A percentile compares a stretch with the other conserved stretches of the same genome.
These are phyloP conservation scores for Penicillium sp. DNA, from an alignment of 2,329 filamentous ascomycete species.

Conservation along the genomic window DNA sequence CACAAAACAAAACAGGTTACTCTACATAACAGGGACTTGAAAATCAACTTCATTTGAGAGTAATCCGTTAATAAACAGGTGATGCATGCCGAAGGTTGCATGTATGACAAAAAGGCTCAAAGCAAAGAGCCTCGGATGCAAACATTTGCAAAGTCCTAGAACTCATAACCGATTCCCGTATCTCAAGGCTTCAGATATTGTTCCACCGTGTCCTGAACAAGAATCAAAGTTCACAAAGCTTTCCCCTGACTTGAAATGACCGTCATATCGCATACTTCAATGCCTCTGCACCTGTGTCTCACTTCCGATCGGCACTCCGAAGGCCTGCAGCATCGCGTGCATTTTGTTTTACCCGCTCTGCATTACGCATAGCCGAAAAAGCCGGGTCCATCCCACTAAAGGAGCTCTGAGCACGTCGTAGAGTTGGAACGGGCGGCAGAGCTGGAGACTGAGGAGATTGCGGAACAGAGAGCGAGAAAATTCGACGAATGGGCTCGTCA, in stretches of 20 bases:
- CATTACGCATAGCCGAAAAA: background rate
- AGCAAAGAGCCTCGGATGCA: background rate
- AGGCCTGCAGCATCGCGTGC: background rate
- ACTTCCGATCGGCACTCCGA: background rate
- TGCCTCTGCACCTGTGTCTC: background rate
- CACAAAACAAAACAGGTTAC: background rate
- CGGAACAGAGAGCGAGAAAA: background rate
- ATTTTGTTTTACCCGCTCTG: background rate
- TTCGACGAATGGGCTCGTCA: background rate
- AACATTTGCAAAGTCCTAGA: background rate
- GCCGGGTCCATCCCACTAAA: constrained; percentile 11
- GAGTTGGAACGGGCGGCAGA: background rate
- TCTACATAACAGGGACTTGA: background rate
- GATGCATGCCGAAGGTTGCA: background rate
- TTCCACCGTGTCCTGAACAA: background rate
- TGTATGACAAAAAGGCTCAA: background rate
- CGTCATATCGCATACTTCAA: background rate
- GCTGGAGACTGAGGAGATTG: background rate
- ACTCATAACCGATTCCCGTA: background rate
- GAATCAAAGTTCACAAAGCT: background rate
- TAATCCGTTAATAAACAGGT: background rate
- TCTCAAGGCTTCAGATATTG: background rate
- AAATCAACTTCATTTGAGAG: background rate
- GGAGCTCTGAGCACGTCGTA: constrained; percentile 7
- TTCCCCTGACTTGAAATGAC: background rate